Base-by-base conservation (phyloP, 768 basidiomycete species). In the Suillus brevipes region DNA sequence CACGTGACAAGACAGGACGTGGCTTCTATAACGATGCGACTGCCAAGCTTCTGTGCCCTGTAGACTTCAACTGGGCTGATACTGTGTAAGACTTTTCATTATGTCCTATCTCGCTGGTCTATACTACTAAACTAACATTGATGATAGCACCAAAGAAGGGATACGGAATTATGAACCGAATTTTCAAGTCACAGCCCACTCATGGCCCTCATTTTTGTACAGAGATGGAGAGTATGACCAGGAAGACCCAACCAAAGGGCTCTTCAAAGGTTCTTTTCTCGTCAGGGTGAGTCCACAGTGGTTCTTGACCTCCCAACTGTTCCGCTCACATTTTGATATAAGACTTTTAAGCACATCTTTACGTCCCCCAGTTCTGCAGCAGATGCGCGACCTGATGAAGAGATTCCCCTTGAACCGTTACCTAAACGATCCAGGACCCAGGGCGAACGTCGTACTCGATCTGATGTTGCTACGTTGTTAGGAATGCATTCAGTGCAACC, bases 281-380 rank as follows among this genome's bases (percentile, higher is more conserved):
- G 45, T 73, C 9, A 67, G 67, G 67, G 72, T 69, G 43, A 16
- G 64, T 62, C 63, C 28, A 20, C 14, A n/a, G n/a, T n/a, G n/a
- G n/a, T 47, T 28, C 42, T 20, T 28, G 25, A 40, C 20, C 16
- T 25, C 37, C 20, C 28, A 12, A 52, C 25, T 55, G 50, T 25
- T 61, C 37, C 63, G 40, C 25, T 45, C 8, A 25, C 10, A 6
- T 56, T 16, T 50, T 23, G 31, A 20, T 36, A n/a, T 23, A 20
- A 71, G 73, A 60, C 67, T 3, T 70, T 66, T 47, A 67, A 65
- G 63, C 62, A 63, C 20, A 64, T 72, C 9, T 70, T 70, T 37
- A 71, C 68, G 1, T 69, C 68, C 16, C 73, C 70, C 8, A 66
- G 65, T n/a, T 73, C 68, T 6, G 60, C 64, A 18, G 50, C 34